These are phyloP conservation scores for Cadophora gregata DNA, from an alignment of 2,329 filamentous ascomycete genomes.

Conservation along the genomic window DNA sequence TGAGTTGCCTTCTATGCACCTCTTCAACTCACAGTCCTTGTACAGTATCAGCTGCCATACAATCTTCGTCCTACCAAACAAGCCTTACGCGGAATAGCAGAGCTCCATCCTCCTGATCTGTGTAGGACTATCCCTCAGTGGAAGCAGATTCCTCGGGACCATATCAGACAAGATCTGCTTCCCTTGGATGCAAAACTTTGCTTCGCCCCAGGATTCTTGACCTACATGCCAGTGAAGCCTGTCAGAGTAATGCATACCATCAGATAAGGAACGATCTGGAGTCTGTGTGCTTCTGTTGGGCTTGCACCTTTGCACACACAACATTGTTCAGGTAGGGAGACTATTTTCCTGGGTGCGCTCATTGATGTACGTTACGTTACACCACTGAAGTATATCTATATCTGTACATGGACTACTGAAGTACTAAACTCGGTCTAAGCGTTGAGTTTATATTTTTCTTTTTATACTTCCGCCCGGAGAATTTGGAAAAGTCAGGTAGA, in stretches of 20 bases:
- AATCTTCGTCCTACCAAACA: neutral
- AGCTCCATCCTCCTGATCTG: constrained; percentile 13
- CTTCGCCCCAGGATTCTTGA: neutral
- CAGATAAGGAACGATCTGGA: constrained; percentile 22
- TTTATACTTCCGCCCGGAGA: too few species aligned
- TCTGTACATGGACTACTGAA: neutral
- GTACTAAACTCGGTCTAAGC: too few species aligned
- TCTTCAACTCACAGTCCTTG: neutral
- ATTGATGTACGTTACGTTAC: too few species aligned
- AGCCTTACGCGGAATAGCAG: neutral
- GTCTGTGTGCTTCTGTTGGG: constrained; percentile 2
- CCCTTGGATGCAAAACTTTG: neutral
- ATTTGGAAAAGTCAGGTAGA: too few species aligned
- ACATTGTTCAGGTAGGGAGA: constrained; percentile 16
- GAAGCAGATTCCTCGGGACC: neutral
- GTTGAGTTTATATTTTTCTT: too few species aligned
- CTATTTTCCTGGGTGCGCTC: too few species aligned
- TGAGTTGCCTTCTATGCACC: neutral
- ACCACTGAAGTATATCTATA: neutral
- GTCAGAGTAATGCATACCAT: neutral
- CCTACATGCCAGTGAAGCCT: constrained; percentile 17
- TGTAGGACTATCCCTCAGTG: neutral
- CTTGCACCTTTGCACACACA: neutral
- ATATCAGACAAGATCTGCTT: neutral
- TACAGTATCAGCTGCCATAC: neutral